phyloP scores from a whole-genome alignment of 2,329 filamentous ascomycete species.

The Gaeumannomyces tritici region DNA sequence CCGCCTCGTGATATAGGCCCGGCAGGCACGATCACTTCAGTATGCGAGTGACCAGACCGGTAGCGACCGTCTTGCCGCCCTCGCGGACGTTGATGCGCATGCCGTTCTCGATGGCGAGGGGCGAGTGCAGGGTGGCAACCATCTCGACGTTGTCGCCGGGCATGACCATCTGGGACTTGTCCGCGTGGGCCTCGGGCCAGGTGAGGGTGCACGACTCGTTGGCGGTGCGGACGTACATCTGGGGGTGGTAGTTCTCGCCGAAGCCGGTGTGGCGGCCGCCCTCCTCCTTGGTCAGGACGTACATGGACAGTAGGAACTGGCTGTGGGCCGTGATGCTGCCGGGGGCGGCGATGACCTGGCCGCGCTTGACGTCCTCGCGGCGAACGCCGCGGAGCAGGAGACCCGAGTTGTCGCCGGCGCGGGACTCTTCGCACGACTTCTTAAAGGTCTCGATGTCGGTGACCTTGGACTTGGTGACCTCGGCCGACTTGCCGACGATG shows the following conservation, averaged over 20 bases:
- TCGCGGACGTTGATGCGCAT: conserved; percentile 98
- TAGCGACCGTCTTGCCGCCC: conserved; percentile 83
- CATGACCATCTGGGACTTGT: conserved; percentile 78
- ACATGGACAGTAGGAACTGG: conserved; percentile 92
- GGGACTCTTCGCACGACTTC: conserved; percentile 96
- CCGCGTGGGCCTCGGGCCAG: conserved; percentile 78
- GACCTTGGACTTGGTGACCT: conserved; percentile 94
- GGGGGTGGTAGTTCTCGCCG: conserved; percentile 90
- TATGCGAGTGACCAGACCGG: conserved; percentile 72
- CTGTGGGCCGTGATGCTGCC: conserved; percentile 77
- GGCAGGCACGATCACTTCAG: conserved; percentile 32
- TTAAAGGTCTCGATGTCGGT: conserved; percentile 99
- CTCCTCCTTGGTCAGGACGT: conserved; percentile 95
- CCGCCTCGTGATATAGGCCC: neutral
- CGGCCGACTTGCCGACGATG: conserved; percentile 75
- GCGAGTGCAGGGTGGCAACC: conserved; percentile 75
- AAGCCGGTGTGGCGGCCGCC: conserved; percentile 96
- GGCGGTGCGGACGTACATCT: conserved; percentile 91
- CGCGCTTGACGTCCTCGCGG: conserved; percentile 87
- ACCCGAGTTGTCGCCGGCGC: conserved; percentile 96
- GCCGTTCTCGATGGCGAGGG: conserved; percentile 79
- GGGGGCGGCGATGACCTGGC: conserved; percentile 87
- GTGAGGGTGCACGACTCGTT: conserved; percentile 69
- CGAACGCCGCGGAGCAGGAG: conserved; percentile 91
- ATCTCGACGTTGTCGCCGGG: conserved; percentile 99